These are phyloP conservation scores for Cladosporium austrohemisphaericum DNA, from an alignment of 2,329 filamentous ascomycete genomes.

Conservation along the genomic window DNA sequence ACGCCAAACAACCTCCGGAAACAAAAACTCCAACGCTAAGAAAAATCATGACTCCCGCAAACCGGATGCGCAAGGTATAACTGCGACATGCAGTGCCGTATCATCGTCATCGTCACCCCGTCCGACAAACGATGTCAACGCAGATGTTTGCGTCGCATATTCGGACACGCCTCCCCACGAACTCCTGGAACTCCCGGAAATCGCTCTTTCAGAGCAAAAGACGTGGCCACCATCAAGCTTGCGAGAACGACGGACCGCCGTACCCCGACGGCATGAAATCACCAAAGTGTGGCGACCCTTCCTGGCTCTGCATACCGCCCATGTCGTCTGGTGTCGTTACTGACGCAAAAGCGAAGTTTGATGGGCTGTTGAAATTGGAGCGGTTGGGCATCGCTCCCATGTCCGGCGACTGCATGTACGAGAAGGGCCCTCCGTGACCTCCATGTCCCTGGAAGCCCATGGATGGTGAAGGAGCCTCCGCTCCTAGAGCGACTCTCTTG, in stretches of 20 bases:
- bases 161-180: not conserved
- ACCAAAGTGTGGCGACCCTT: constrained; percentile 6
- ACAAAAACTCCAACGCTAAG: constrained; percentile 10
- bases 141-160: not conserved
- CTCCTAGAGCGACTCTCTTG: constrained; percentile 22
- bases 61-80: not conserved
- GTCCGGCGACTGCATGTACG: constrained; percentile 13
- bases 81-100: constrained; percentile 5
- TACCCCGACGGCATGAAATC: constrained; percentile 8
- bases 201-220: not conserved
- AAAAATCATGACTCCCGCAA: not conserved
- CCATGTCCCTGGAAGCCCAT: constrained; percentile 18
- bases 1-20: not conserved
- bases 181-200: not conserved
- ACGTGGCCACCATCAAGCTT: not conserved
- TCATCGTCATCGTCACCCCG: not conserved
- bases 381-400: constrained; percentile 7
- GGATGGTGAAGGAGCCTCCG: constrained; percentile 20
- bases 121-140: not conserved
- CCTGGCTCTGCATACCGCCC: constrained; percentile 12
- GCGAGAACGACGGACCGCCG: constrained; percentile 8
- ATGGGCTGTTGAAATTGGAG: constrained; percentile 11
- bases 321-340: constrained; percentile 15
- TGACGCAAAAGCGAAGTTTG: constrained; percentile 15
- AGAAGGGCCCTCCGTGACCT: constrained; percentile 7